Evolutionary conservation across 495 filamentous ascomycete species (phyloP).

Genomic region (Daldinia loculata): DNA sequence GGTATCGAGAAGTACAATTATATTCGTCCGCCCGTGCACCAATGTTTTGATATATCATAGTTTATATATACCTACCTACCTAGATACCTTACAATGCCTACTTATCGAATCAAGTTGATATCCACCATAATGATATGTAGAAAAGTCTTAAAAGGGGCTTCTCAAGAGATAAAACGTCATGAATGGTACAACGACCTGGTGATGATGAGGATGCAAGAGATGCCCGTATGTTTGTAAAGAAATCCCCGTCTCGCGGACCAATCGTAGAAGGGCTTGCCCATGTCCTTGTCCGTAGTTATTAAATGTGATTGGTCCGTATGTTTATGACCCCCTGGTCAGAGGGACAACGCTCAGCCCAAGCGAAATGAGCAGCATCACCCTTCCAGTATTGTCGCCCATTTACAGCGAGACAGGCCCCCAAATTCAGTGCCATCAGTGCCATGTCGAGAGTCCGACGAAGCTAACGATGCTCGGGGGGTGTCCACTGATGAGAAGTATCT

Average conservation of each 20-base stretch:
- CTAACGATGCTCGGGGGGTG: slow-evolving; percentile 41
- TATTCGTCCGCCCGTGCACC: neutral
- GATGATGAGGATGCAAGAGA: slow-evolving; percentile 22
- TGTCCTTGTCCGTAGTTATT: slow-evolving; percentile 21
- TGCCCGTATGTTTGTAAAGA: slow-evolving; percentile 38
- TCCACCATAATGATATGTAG: slow-evolving; percentile 5
- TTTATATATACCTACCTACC: neutral
- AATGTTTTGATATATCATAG: slow-evolving; percentile 3
- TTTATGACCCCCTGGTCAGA: slow-evolving; percentile 30
- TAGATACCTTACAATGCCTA: too few species aligned
- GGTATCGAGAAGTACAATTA: slow-evolving; percentile 1
- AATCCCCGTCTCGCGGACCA: slow-evolving; percentile 34
- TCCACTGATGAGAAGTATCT: slow-evolving; percentile 36
- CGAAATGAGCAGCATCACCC: slow-evolving; percentile 42
- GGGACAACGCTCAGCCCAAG: slow-evolving; percentile 42
- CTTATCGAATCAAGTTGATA: slow-evolving; percentile 10
- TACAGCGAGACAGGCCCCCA: slow-evolving; percentile 40
- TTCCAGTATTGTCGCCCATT: slow-evolving; percentile 31
- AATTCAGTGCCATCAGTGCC: slow-evolving; percentile 30
- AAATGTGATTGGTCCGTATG: slow-evolving; percentile 28
- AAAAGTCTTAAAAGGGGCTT: slow-evolving; percentile 7
- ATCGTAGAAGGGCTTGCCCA: slow-evolving; percentile 18
- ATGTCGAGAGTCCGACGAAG: slow-evolving; percentile 29
- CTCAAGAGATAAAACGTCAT: slow-evolving; percentile 8
- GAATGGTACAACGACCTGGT: slow-evolving; percentile 23